These are phyloP conservation scores for Termitomyces sp. DNA, from an alignment of 768 basidiomycete genomes.

Conservation along the genomic window DNA sequence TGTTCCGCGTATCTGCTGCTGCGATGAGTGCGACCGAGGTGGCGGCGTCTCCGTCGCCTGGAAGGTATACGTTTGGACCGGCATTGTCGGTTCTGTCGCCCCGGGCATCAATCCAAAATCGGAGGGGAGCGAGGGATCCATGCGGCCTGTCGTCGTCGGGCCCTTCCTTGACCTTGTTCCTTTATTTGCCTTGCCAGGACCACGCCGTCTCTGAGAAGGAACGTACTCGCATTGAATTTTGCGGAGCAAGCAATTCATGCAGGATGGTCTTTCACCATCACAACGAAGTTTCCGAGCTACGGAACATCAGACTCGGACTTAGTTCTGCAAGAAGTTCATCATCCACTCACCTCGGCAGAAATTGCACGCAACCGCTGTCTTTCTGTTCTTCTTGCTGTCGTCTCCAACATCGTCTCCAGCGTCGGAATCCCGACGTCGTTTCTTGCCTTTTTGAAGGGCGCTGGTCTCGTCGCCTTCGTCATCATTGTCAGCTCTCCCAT, in stretches of 20 bases:
- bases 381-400: slow-evolving; percentile 33
- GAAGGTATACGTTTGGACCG: slow-evolving; percentile 29
- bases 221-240: slow-evolving; percentile 54
- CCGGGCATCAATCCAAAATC: slow-evolving; percentile 14
- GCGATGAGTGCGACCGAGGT: slow-evolving; percentile 15
- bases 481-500: slow-evolving; percentile 22
- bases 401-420: slow-evolving; percentile 18
- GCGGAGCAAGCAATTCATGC: slow-evolving; percentile 61
- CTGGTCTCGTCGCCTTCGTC: slow-evolving; percentile 24
- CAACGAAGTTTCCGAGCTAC: slow-evolving; percentile 75
- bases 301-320: not conserved
- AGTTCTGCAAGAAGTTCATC: not conserved
- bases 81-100: slow-evolving; percentile 25
- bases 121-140: slow-evolving; percentile 17
- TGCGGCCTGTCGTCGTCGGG: slow-evolving; percentile 14
- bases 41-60: slow-evolving; percentile 25
- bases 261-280: slow-evolving; percentile 63
- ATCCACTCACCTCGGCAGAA: slow-evolving; percentile 65
- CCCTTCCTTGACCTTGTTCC: slow-evolving; percentile 49
- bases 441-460: slow-evolving; percentile 27
- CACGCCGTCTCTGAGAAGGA: slow-evolving; percentile 53
- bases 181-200: slow-evolving; percentile 74
- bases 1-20: slow-evolving; percentile 15
- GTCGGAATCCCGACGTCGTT: slow-evolving; percentile 26
- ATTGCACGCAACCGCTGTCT: slow-evolving; percentile 69